Conservation (phyloP, 2,329 filamentous ascomycete species). For the Pezicula neosporulosa region DNA sequence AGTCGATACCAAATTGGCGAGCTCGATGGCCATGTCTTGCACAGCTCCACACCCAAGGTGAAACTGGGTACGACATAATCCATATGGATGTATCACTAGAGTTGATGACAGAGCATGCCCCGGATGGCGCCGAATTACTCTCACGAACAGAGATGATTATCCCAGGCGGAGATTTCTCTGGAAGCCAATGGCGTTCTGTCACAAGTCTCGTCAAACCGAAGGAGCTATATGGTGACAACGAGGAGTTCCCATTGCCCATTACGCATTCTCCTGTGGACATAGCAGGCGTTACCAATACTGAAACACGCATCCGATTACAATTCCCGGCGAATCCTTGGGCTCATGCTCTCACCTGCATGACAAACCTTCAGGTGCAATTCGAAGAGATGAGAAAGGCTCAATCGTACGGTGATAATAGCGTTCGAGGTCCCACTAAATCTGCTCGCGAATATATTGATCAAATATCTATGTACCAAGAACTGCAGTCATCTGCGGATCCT, state of each 20-base stretch:
- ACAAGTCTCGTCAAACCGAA: slow-evolving; percentile 55
- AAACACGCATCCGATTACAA: slow-evolving; percentile 22
- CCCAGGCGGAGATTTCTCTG: slow-evolving; percentile 48
- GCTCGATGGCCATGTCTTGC: slow-evolving; percentile 54
- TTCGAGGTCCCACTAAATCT: slow-evolving; percentile 26
- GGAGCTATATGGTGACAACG: slow-evolving; percentile 45
- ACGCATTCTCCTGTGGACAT: slow-evolving; percentile 12
- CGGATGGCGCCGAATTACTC: slow-evolving; percentile 55
- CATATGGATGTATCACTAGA: slow-evolving; percentile 61
- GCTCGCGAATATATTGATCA: slow-evolving; percentile 55
- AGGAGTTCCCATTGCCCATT: slow-evolving; percentile 29
- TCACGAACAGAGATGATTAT: slow-evolving; percentile 58
- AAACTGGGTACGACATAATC: slow-evolving; percentile 54
- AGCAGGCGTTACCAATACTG: slow-evolving; percentile 8
- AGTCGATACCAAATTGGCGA: slow-evolving; percentile 55
- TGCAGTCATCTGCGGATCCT: slow-evolving; percentile 52
- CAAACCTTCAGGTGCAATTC: slow-evolving; percentile 16
- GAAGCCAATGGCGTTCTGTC: slow-evolving; percentile 57
- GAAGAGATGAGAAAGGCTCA: slow-evolving; percentile 40
- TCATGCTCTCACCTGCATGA: slow-evolving; percentile 23
- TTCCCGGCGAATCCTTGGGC: slow-evolving; percentile 28
- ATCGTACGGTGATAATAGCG: slow-evolving; percentile 32
- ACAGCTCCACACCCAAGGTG: slow-evolving; percentile 45
- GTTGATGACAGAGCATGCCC: slow-evolving; percentile 53
- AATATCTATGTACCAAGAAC: slow-evolving; percentile 66